A percentile compares a stretch with the other conserved stretches of the same genome.
These are phyloP conservation scores for Cladosporium sp. DNA, from an alignment of 2,329 filamentous ascomycete species.

Conservation along the genomic window DNA sequence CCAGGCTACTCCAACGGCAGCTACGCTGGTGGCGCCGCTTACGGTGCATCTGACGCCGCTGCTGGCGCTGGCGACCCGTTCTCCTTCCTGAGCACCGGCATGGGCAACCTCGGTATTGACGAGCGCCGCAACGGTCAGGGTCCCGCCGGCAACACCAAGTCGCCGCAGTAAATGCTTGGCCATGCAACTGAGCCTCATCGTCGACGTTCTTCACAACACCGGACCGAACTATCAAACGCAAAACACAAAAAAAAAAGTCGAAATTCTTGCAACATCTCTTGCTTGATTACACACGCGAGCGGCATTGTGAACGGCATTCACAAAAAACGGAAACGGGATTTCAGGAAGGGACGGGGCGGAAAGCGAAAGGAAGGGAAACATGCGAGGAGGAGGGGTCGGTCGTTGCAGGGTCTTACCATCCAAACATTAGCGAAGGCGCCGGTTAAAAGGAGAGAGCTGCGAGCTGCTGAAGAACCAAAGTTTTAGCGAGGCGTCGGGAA, in stretches of 20 bases:
- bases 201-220: too few relatives aligned
- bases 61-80: constrained; percentile 68
- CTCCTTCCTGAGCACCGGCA: constrained; percentile 69
- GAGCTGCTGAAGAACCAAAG: neutral
- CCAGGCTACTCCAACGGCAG: constrained; percentile 52
- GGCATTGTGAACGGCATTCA: neutral
- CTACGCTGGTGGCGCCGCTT: constrained; percentile 41
- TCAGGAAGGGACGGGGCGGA: too few relatives aligned
- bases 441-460: neutral
- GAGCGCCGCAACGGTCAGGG: constrained; percentile 40
- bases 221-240: too few relatives aligned
- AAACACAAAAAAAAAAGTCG: neutral
- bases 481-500: constrained; percentile 12
- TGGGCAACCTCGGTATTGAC: constrained; percentile 66
- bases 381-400: neutral
- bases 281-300: neutral
- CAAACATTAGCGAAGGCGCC: constrained; percentile 12
- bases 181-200: neutral
- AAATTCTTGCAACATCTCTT: neutral
- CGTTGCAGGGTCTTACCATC: neutral
- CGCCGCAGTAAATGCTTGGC: constrained; percentile 22
- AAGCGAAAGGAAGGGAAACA: too few relatives aligned
- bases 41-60: constrained; percentile 34
- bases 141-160: constrained; percentile 23
- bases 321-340: neutral